Conservation (phyloP, 805 yeast species). For the Saturnispora dispora region DNA sequence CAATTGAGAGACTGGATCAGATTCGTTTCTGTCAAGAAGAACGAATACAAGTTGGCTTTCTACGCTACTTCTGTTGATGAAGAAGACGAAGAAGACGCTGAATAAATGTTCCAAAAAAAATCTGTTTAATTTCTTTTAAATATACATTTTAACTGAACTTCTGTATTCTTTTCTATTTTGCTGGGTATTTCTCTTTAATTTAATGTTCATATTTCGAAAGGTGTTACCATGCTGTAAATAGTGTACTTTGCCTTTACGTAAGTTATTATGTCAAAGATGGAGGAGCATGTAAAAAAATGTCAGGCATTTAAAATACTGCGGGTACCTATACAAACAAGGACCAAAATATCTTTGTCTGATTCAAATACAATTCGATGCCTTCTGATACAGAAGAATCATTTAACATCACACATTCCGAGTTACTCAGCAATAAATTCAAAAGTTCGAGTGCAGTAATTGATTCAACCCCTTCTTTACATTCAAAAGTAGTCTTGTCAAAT, state of each 20-base stretch:
- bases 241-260: background rate
- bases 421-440: background rate
- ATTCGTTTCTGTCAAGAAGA: slow-evolving; percentile 91
- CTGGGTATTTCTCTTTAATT: background rate
- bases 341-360: background rate
- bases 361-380: background rate
- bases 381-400: slow-evolving; percentile 3
- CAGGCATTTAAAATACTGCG: background rate
- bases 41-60: slow-evolving; percentile 96
- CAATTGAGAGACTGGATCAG: slow-evolving; percentile 99
- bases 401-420: background rate
- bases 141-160: slow-evolving; percentile 4
- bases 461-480: background rate
- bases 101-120: slow-evolving; percentile 38
- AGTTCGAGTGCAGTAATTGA: background rate
- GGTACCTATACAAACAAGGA: background rate
- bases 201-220: background rate
- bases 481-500: background rate
- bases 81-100: slow-evolving; percentile 74
- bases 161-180: slow-evolving; percentile 5
- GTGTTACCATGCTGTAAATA: background rate
- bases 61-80: slow-evolving; percentile 94
- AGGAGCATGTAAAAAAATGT: background rate
- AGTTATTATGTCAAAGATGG: background rate
- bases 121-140: slow-evolving; percentile 1